phyloP scores from a whole-genome alignment of 106 monocot genomes.

The Phalaenopsis equestris region DNA sequence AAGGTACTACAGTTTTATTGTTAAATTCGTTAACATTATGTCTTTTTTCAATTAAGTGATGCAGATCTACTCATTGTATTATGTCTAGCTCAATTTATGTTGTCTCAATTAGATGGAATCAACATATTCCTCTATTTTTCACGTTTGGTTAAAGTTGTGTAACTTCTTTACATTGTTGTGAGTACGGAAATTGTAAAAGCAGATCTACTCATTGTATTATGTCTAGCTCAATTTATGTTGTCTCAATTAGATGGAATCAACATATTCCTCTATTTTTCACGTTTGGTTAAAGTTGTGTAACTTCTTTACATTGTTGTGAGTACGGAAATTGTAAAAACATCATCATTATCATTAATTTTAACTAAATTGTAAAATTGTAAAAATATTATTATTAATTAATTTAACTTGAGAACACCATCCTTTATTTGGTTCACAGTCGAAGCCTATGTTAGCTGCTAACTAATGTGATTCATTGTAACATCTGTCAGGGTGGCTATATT shows the following conservation, averaged over 20 bases:
- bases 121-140: neutral
- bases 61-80: neutral
- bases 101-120: neutral
- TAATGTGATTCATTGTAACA: neutral
- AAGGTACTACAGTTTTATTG: slow-evolving; percentile 30
- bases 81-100: neutral
- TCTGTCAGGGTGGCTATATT: slow-evolving; percentile 62
- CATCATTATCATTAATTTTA: neutral
- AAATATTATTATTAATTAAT: neutral
- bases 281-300: neutral
- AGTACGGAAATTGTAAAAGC: neutral
- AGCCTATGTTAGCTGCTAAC: neutral
- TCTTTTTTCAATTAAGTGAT: neutral
- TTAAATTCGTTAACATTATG: neutral
- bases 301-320: neutral
- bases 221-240: neutral
- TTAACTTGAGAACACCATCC: neutral
- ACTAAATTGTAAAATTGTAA: neutral
- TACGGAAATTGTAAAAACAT: neutral
- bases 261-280: neutral
- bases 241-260: neutral
- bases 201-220: neutral
- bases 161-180: neutral
- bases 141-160: neutral
- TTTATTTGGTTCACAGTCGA: neutral